Conservation (phyloP, 2,329 filamentous ascomycete genomes). For the Periconia sp. region DNA sequence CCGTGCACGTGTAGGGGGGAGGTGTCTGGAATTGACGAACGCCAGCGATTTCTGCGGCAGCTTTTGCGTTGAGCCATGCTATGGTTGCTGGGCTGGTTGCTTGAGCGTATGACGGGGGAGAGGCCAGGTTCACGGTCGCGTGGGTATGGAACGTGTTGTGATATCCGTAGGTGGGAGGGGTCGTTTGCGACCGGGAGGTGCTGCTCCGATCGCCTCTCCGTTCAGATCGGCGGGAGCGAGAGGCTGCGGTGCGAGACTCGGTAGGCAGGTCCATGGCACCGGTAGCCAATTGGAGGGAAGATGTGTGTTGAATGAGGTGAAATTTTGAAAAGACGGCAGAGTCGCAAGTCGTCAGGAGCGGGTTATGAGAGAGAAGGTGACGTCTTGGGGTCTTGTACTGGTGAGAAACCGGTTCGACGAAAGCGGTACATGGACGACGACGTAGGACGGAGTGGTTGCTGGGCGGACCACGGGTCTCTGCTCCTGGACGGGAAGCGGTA, state of each 20-base stretch:
- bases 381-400: constrained; percentile 4
- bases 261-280: constrained; percentile 6
- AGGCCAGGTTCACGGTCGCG: constrained; percentile 24
- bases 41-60: constrained; percentile 19
- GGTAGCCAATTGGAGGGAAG: background rate
- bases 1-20: constrained; percentile 40
- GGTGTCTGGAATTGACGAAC: constrained; percentile 23
- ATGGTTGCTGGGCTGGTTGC: constrained; percentile 26
- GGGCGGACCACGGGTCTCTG: constrained; percentile 1
- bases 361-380: background rate
- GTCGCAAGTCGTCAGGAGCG: background rate
- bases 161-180: constrained; percentile 41
- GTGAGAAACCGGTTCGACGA: constrained; percentile 6
- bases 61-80: constrained; percentile 22
- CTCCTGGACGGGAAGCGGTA: background rate
- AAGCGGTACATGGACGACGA: constrained; percentile 10
- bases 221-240: constrained; percentile 16
- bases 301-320: background rate
- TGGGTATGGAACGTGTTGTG: constrained; percentile 48
- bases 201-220: constrained; percentile 7
- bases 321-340: background rate
- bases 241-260: background rate
- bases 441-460: constrained; percentile 1
- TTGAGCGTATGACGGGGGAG: constrained; percentile 36
- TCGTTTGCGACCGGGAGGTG: constrained; percentile 14